Conservation (phyloP, 768 basidiomycete species). For the Mrakia frigida region DNA sequence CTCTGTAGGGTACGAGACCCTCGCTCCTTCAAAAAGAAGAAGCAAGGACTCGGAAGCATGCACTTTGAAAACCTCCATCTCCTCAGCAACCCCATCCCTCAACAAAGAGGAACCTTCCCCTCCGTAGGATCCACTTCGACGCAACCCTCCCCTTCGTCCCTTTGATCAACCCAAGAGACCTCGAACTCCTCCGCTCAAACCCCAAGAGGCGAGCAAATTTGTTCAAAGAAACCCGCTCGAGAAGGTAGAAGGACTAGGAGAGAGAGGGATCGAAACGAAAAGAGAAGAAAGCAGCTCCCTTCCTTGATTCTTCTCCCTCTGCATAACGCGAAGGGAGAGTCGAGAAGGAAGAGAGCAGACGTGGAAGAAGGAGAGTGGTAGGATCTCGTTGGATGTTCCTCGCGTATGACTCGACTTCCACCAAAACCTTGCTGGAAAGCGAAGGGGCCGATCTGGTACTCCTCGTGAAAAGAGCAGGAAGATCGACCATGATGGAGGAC, state of each 20-base stretch:
- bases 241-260: too few relatives aligned
- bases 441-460: constrained; percentile 13
- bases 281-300: background rate
- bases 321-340: background rate
- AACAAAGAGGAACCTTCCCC: background rate
- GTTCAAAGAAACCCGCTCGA: too few relatives aligned
- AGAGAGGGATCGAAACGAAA: too few relatives aligned
- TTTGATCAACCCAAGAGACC: too few relatives aligned
- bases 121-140: background rate
- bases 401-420: constrained; percentile 27
- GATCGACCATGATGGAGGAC: constrained; percentile 14
- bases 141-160: too few relatives aligned
- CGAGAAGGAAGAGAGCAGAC: background rate
- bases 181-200: too few relatives aligned
- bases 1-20: background rate
- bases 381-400: background rate
- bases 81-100: background rate
- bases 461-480: background rate
- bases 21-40: background rate
- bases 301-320: background rate
- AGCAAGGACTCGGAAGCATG: constrained; percentile 11
- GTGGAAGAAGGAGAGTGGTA: background rate
- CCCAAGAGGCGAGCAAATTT: too few relatives aligned
- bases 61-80: background rate
- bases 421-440: constrained; percentile 21